phyloP scores from a whole-genome alignment of 108 stramenopile species.

The Pseudonitzschia delicatissima region DNA sequence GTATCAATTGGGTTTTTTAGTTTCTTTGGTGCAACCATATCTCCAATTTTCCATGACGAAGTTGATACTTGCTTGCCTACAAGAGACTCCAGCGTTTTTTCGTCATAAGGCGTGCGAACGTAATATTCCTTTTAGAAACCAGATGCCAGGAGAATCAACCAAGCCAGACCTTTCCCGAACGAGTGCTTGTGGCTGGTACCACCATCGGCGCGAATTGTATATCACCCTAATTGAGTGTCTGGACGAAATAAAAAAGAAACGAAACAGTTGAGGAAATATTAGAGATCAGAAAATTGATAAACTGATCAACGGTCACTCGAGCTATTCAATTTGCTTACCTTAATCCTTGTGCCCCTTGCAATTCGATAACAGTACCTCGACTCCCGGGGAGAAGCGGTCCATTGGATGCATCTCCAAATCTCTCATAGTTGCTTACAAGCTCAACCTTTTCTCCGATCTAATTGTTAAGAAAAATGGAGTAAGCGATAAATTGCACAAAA shows the following conservation, averaged over 20 bases:
- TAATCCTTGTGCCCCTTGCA: slow-evolving; percentile 23
- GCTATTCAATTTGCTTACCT: slow-evolving; percentile 25
- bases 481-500: neutral
- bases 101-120: slow-evolving; percentile 41
- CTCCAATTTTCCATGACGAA: slow-evolving; percentile 36
- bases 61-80: slow-evolving; percentile 23
- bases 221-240: slow-evolving; percentile 41
- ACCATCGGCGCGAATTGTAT: slow-evolving; percentile 42
- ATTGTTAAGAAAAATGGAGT: neutral
- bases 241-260: neutral
- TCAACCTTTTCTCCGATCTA: slow-evolving; percentile 48
- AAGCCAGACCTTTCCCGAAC: slow-evolving; percentile 39
- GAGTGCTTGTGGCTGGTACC: slow-evolving; percentile 49
- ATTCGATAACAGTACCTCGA: slow-evolving; percentile 41
- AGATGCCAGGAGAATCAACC: slow-evolving; percentile 33
- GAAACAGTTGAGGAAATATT: neutral
- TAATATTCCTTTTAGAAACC: slow-evolving; percentile 36
- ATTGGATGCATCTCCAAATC: slow-evolving; percentile 39
- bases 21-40: slow-evolving; percentile 39
- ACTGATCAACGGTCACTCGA: neutral
- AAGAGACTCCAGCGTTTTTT: slow-evolving; percentile 16
- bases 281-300: neutral
- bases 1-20: slow-evolving; percentile 2
- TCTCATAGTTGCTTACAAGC: slow-evolving; percentile 37
- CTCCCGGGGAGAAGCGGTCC: slow-evolving; percentile 41